Percentiles rank a stretch among this genome's conserved stretches.
phyloP scores from a whole-genome alignment of 2,329 filamentous ascomycete genomes.

The Arachnomyces sp. region DNA sequence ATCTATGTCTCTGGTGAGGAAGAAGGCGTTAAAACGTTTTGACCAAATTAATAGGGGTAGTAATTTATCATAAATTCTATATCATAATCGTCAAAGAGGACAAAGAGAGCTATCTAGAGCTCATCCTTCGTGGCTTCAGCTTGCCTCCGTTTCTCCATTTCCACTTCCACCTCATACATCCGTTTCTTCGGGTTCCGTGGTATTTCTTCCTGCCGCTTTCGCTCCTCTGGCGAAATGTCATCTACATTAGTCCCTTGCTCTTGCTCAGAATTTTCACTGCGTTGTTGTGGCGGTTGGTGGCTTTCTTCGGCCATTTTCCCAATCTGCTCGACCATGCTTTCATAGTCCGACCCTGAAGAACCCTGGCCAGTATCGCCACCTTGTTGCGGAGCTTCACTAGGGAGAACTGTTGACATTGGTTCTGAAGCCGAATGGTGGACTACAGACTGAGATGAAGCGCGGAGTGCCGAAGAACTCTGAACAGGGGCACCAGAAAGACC shows the following conservation, averaged over 20 bases:
- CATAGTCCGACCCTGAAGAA: constrained; percentile 18
- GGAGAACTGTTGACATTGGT: not conserved
- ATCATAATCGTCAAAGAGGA: not conserved
- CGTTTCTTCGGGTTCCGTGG: constrained; percentile 42
- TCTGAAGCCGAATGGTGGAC: not conserved
- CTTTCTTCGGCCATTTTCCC: constrained; percentile 31
- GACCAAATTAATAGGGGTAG: not conserved
- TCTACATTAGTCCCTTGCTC: constrained; percentile 23
- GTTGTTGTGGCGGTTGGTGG: constrained; percentile 7
- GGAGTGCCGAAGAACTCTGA: constrained; percentile 19
- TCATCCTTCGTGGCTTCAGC: constrained; percentile 26
- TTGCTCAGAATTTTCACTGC: constrained; percentile 9
- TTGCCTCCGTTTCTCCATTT: constrained; percentile 15
- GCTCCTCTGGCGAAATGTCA: constrained; percentile 30
- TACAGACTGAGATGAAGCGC: not conserved
- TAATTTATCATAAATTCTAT: constrained; percentile 12
- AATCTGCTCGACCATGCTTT: constrained; percentile 36
- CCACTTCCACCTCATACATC: constrained; percentile 39
- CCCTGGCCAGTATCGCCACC: constrained; percentile 15
- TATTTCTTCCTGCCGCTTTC: constrained; percentile 27
- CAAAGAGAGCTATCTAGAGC: constrained; percentile 20
- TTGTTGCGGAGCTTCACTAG: not conserved
- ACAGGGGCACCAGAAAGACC: constrained; percentile 28
- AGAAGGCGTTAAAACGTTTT: not conserved
- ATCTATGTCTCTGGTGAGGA: not conserved